Base-by-base conservation (phyloP, 371 early-diverging fungal genomes). In the Caulochytrium protostelioides region DNA sequence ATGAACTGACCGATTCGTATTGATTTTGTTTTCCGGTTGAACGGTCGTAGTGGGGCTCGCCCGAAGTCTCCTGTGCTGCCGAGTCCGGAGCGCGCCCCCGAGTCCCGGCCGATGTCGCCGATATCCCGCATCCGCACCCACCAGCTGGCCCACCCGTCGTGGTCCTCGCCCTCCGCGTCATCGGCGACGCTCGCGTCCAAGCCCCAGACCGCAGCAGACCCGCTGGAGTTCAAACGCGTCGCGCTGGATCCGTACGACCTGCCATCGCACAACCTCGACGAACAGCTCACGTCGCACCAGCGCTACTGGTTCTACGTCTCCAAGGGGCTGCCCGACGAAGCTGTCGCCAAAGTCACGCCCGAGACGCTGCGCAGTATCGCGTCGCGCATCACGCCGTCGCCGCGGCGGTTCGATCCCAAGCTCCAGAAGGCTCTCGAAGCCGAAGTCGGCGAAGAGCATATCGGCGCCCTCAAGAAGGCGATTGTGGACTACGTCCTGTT, bases 401-500 rank as follows among this genome's bases (percentile, higher is more conserved):
- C 15, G 30, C 30, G n/a, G 6, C 6, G 14, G n/a, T 30, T 6
- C 8, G 6, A 6, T 15, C 30, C 15, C 25, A 8, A 6, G 12
- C 25, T 12, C 25, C 25, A 6, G 6, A 6, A 12, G 25, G 8
- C 25, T 15, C 30, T 6, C 30, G 6, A 6, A 6, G n/a, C n/a
- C 1, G 67, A 66, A 34, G 37, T 64, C 13, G 30, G 42, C n/a
- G 26, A 39, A 4, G 44, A 39, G 13, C 52, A 67, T 34, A 13
- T 13, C 2, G 44, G 40, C 1, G 57, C 65, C 8, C 35, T 59
- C 15, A 56, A 57, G 34, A 57, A 52, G 22, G 38, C 51, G 7
- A 60, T 67, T 38, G 40, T 67, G 1, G 62, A 67, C 37, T 67
- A 67, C 35, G 56, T 67, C 34, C 37, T 67, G 22, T 37, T 64